phyloP scores from a whole-genome alignment of 129 eudicot genomes.

The Daucus carota region DH1_v3.0 NC_030385.2:10607501-10608000 shows the following conservation, averaged over 20 bases:
- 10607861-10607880: background rate
- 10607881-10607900: background rate
- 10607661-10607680: slow-evolving; percentile 13
- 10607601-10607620: slow-evolving; percentile 21
- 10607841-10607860: slow-evolving; percentile 19
- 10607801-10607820: slow-evolving; percentile 41
- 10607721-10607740: slow-evolving; percentile 34
- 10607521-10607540: slow-evolving; percentile 40
- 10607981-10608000: background rate
- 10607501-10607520: slow-evolving; percentile 27
- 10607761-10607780: slow-evolving; percentile 13
- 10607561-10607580: slow-evolving; percentile 9
- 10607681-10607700: slow-evolving; percentile 29
- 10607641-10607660: background rate
- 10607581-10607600: slow-evolving; percentile 30
- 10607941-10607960: too few relatives aligned
- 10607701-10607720: slow-evolving; percentile 50
- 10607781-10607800: slow-evolving; percentile 58
- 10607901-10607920: too few relatives aligned
- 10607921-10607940: too few relatives aligned
- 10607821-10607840: slow-evolving; percentile 22
- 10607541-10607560: slow-evolving; percentile 16
- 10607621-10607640: slow-evolving; percentile 21
- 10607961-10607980: too few relatives aligned
- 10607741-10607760: slow-evolving; percentile 19